Conservation (phyloP, 1,284 basidiomycete species). For the Cutaneotrichosporon arboriforme region DNA sequence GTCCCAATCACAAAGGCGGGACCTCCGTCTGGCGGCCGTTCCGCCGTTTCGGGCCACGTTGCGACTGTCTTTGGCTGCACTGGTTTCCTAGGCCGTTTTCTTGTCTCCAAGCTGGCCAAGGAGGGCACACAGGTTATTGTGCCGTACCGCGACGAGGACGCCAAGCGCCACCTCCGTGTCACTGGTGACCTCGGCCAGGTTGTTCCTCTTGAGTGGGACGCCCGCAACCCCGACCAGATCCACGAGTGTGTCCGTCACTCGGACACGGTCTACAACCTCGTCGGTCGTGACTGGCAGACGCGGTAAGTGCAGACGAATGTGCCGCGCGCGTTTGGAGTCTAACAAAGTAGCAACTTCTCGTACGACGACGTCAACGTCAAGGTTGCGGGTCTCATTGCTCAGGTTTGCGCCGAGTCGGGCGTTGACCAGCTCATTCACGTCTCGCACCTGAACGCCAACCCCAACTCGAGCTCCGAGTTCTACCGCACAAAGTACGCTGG, state of each 20-base stretch:
- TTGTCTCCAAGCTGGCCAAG: conserved; percentile 91
- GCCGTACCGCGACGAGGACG: conserved; percentile 94
- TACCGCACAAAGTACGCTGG: conserved; percentile 88
- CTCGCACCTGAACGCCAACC: conserved; percentile 88
- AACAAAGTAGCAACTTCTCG: conserved; percentile 66
- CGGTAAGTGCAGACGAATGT: conserved; percentile 55
- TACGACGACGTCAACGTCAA: conserved; percentile 57
- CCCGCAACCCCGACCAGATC: conserved; percentile 80
- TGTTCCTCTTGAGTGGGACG: conserved; percentile 94
- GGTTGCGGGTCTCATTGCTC: conserved; percentile 68
- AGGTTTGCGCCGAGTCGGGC: conserved; percentile 67
- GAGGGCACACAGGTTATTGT: conserved; percentile 89
- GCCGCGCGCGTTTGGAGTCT: not conserved
- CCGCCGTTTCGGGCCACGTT: conserved; percentile 77
- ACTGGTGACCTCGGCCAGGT: conserved; percentile 97
- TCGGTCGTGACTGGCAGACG: conserved; percentile 84
- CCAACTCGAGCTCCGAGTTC: conserved; percentile 71
- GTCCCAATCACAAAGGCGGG: conserved; percentile 69
- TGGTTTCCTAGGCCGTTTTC: conserved; percentile 89
- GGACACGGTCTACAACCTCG: conserved; percentile 93
- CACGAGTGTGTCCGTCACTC: conserved; percentile 92
- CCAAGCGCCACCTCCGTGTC: conserved; percentile 82
- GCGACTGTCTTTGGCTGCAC: conserved; percentile 97
- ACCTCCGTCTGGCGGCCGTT: conserved; percentile 67
- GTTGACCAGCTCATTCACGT: conserved; percentile 88